A percentile compares a stretch with the other conserved stretches of the same genome.
These are phyloP conservation scores for Pseudoscleropodium purum DNA, from an alignment of 225 moss, liverwort and hornwort genomes.

Conservation along the genomic window DNA sequence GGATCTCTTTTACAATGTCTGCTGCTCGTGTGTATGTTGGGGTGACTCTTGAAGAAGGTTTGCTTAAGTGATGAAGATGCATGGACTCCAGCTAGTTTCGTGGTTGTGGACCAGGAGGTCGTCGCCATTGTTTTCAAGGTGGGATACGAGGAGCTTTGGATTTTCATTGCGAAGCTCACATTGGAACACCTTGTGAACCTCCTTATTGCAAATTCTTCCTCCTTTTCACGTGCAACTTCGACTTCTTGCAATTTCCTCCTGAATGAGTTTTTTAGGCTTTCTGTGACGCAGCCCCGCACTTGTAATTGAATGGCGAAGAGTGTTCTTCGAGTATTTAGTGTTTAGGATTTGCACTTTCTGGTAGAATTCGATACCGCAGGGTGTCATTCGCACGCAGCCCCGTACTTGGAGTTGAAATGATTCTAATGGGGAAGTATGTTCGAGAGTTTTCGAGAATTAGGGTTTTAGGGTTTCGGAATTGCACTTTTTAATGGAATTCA, in stretches of 20 bases:
- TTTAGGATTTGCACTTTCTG: not conserved
- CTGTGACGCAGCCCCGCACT: not conserved
- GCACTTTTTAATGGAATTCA: not conserved
- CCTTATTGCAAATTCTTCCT: not conserved
- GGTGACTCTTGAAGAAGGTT: not conserved
- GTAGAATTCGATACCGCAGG: not conserved
- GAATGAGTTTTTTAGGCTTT: not conserved
- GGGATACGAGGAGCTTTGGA: not conserved
- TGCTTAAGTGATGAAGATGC: slow-evolving; percentile 13
- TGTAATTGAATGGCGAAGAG: not conserved
- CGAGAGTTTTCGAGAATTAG: not conserved
- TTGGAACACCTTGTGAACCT: not conserved
- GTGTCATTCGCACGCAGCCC: not conserved
- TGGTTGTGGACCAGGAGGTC: slow-evolving; percentile 7
- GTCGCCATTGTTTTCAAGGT: slow-evolving; percentile 13
- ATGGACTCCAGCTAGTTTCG: slow-evolving; percentile 7
- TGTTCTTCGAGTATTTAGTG: not conserved
- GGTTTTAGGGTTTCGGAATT: not conserved
- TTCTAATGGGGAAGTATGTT: not conserved
- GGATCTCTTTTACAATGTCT: not conserved
- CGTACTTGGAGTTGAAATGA: not conserved
- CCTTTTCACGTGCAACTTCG: not conserved
- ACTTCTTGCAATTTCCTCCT: not conserved
- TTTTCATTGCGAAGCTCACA: not conserved
- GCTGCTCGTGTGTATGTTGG: not conserved